phyloP scores from a whole-genome alignment of 768 basidiomycete species.

The Pisolithus tinctorius region DNA sequence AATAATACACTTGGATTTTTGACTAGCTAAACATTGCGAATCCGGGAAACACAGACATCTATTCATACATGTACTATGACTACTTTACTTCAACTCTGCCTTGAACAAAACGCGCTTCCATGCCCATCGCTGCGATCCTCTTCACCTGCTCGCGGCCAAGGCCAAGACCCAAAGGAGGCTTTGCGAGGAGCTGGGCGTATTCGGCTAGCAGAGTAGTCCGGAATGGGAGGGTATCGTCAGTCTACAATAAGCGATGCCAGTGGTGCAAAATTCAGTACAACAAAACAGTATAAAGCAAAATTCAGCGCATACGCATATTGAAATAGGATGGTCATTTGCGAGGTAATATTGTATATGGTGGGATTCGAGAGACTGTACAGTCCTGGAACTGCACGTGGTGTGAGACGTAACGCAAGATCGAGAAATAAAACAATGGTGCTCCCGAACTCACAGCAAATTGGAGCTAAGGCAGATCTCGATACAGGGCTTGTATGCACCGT shows the following conservation, averaged over 20 bases:
- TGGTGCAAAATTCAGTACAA: not conserved
- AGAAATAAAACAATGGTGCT: too few species aligned
- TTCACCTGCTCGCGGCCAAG: constrained; percentile 51
- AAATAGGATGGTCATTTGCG: constrained; percentile 55
- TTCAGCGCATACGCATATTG: constrained; percentile 55
- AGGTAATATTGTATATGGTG: constrained; percentile 73
- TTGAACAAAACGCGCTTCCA: constrained; percentile 31
- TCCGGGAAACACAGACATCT: not conserved
- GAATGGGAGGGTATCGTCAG: constrained; percentile 78
- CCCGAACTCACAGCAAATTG: constrained; percentile 55
- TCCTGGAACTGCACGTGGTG: constrained; percentile 49
- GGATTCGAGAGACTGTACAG: constrained; percentile 53
- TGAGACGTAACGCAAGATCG: too few species aligned
- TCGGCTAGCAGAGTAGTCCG: constrained; percentile 67
- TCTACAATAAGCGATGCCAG: constrained; percentile 36
- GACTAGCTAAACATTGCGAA: too few species aligned
- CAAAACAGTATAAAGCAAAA: constrained; percentile 17
- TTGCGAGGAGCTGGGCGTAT: constrained; percentile 73
- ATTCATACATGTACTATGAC: not conserved
- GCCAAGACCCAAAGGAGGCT: constrained; percentile 66
- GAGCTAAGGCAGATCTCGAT: constrained; percentile 81
- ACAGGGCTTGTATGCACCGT: constrained; percentile 40
- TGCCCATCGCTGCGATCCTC: constrained; percentile 53
- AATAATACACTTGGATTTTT: too few species aligned
- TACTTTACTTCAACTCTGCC: not conserved